These are phyloP conservation scores for Pichia membranifaciens DNA, from an alignment of 805 yeast genomes.

Conservation along the genomic window DNA sequence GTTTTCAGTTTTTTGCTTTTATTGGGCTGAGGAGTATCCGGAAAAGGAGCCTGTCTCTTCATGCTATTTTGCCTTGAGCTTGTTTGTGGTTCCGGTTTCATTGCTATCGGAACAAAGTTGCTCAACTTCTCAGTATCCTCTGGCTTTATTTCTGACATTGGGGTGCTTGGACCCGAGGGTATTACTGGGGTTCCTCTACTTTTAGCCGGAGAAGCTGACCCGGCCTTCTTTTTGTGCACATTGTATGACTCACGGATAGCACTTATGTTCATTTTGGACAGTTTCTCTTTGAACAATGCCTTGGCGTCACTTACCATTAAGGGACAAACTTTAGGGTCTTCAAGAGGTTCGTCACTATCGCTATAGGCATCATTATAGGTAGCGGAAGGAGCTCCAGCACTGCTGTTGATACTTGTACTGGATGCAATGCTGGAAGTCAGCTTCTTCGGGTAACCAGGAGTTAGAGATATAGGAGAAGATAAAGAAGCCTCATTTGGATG, in stretches of 20 bases:
- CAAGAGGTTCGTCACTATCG: slow-evolving; percentile 17
- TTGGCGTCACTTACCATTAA: slow-evolving; percentile 41
- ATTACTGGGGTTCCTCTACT: slow-evolving; percentile 8
- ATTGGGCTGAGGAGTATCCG: slow-evolving; percentile 3
- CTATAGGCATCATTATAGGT: background rate
- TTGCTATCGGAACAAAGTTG: slow-evolving; percentile 18
- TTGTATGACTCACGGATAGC: slow-evolving; percentile 23
- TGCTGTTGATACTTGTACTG: background rate
- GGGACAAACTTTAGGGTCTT: slow-evolving; percentile 37
- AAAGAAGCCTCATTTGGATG: slow-evolving; percentile 21
- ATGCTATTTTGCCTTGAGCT: slow-evolving; percentile 13
- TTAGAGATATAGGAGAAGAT: background rate
- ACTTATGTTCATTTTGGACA: slow-evolving; percentile 28
- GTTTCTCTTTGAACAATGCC: slow-evolving; percentile 31
- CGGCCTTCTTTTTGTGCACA: slow-evolving; percentile 11
- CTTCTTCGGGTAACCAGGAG: background rate
- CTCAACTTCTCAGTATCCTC: slow-evolving; percentile 16
- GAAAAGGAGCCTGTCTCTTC: slow-evolving; percentile 7
- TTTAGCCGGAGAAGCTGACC: slow-evolving; percentile 9
- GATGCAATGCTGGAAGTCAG: slow-evolving; percentile 2
- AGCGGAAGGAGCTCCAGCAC: background rate
- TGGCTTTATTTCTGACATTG: slow-evolving; percentile 15
- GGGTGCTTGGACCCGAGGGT: slow-evolving; percentile 16
- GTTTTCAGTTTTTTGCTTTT: slow-evolving; percentile 24
- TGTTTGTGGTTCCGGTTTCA: slow-evolving; percentile 11